Evolutionary conservation across 2,329 filamentous ascomycete species (phyloP).

Genomic region (Penicillium sp.): DNA sequence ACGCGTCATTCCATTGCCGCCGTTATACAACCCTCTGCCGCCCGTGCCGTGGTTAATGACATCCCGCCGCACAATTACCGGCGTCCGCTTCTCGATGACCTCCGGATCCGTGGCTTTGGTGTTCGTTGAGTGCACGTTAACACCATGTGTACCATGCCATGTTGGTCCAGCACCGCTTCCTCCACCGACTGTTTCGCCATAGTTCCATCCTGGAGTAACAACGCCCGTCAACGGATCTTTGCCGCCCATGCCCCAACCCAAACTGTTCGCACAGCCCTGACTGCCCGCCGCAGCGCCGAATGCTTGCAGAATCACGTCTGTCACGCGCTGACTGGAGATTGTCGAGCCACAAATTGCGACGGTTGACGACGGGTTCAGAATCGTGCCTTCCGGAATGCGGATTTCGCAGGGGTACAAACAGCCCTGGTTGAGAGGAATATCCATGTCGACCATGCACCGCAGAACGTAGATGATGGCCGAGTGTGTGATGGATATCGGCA

Average conservation of each 20-base stretch:
- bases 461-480: slow-evolving; percentile 76
- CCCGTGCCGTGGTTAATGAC: slow-evolving; percentile 58
- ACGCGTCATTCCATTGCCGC: slow-evolving; percentile 67
- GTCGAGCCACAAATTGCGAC: slow-evolving; percentile 72
- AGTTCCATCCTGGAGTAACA: slow-evolving; percentile 11
- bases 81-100: slow-evolving; percentile 69
- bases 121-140: slow-evolving; percentile 77
- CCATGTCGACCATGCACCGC: slow-evolving; percentile 67
- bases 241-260: slow-evolving; percentile 73
- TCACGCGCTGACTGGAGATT: slow-evolving; percentile 59
- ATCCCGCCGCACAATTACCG: slow-evolving; percentile 66
- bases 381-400: slow-evolving; percentile 64
- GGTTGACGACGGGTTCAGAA: slow-evolving; percentile 66
- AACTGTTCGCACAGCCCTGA: slow-evolving; percentile 72
- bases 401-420: slow-evolving; percentile 69
- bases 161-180: slow-evolving; percentile 66
- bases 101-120: slow-evolving; percentile 74
- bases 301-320: slow-evolving; percentile 69
- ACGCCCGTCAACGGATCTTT: slow-evolving; percentile 39
- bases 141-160: slow-evolving; percentile 68
- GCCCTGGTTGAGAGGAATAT: slow-evolving; percentile 76
- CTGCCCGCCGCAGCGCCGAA: slow-evolving; percentile 69
- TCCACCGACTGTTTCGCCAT: slow-evolving; percentile 69
- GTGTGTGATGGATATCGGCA: slow-evolving; percentile 70
- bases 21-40: slow-evolving; percentile 60